Base-by-base conservation (phyloP, 805 yeast genomes). In the Isabelozyma pseudorhagii region DNA sequence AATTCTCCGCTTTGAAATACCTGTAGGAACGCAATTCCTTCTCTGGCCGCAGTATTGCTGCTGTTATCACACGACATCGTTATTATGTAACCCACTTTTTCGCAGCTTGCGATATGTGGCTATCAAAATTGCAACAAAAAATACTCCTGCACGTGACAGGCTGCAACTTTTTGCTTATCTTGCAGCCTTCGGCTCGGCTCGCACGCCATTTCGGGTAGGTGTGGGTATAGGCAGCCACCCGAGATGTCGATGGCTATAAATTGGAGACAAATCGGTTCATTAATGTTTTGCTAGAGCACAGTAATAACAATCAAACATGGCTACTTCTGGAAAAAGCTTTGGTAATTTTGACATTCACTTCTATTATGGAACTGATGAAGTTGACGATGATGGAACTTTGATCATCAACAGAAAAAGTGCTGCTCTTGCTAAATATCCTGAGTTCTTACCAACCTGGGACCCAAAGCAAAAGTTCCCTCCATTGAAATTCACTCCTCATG, bases 261-360 rank as follows among this genome's bases (percentile, higher is more conserved):
- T 31, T 31, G 36, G 36, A 31, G 36, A 13, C n/a, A 13, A 31
- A 6, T 31, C 36, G 36, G 36, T 6, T 4, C n/a, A 31, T 15
- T 31, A 31, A 31, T 31, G n/a, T 31, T 3, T n/a, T n/a, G 15
- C 9, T 3, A 38, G 17, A 38, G 14, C 40, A 38, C 17, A 34
- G 10, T 34, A 38, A 38, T 11, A 38, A 10, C 13, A 11, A 15
- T 6, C 18, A 17, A 40, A 15, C 15, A 40, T 40, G 42, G 25
- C 42, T 18, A 31, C 36, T 31, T 31, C 36, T 13, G 28, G 14
- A 5, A 5, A 40, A 3, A 17, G 50, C 49, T 63, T 57, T 42
- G 75, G 73, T 29, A 70, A 72, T 55, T 67, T 57, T 58, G 60
- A 56, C 44, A 55, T 52, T 39, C 59, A 55, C 41, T 54, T 53